Conservation (phyloP, 202 grass and related monocot genomes). For the Hordeum pubiflorum region DNA sequence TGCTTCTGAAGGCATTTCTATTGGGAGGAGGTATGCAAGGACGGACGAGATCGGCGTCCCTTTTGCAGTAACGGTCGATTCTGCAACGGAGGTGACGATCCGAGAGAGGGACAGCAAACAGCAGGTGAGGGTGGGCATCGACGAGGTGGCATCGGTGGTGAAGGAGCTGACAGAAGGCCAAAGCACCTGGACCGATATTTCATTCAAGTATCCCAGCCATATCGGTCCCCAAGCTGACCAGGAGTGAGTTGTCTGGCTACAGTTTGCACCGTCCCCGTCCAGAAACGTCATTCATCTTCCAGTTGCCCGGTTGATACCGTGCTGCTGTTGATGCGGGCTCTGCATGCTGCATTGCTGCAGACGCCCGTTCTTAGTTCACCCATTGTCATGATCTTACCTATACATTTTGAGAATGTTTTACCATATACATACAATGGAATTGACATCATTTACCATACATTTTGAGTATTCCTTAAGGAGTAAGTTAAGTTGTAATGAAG, state of each 20-base stretch:
- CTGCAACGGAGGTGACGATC: constrained; percentile 38
- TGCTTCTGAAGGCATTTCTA: constrained; percentile 52
- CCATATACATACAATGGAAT: background rate
- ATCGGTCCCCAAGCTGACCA: constrained; percentile 36
- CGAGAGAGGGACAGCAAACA: constrained; percentile 69
- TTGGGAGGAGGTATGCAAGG: constrained; percentile 67
- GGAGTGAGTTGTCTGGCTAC: constrained; percentile 24
- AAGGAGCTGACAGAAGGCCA: constrained; percentile 56
- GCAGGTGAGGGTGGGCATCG: constrained; percentile 52
- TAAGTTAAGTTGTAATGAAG: background rate
- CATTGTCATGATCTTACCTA: background rate
- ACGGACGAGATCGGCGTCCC: constrained; percentile 63
- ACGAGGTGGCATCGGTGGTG: constrained; percentile 50
- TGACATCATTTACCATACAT: background rate
- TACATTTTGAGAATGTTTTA: constrained; percentile 5
- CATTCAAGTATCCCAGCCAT: constrained; percentile 44
- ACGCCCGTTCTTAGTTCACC: background rate
- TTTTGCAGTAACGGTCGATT: constrained; percentile 42
- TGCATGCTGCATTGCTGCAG: background rate
- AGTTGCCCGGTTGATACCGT: background rate
- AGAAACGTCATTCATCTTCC: background rate
- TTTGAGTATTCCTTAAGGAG: background rate
- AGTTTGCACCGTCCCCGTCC: background rate
- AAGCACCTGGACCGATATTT: constrained; percentile 56
- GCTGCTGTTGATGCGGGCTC: too few relatives aligned